Evolutionary conservation across 208 protist genomes (phyloP).

Genomic region (Leishmania tarentolae): DNA sequence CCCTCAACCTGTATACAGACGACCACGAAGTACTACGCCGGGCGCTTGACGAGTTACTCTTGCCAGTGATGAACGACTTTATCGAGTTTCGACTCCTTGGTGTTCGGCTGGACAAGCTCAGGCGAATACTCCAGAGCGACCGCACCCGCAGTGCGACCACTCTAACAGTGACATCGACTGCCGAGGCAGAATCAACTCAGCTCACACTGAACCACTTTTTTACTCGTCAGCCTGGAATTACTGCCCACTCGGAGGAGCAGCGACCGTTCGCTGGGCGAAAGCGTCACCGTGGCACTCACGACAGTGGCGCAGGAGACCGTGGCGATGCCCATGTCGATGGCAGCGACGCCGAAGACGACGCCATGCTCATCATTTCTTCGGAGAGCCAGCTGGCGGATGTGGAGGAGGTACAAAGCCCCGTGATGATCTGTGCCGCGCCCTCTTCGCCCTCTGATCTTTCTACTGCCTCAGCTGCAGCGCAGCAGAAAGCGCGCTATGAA

Average conservation of each 20-base stretch:
- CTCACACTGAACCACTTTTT: constrained; percentile 31
- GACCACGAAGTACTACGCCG: constrained; percentile 47
- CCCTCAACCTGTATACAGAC: constrained; percentile 44
- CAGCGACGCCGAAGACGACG: constrained; percentile 6
- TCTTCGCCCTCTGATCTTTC: neutral
- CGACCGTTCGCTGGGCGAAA: neutral
- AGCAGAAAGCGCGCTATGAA: neutral
- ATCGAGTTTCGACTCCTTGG: constrained; percentile 72
- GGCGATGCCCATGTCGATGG: constrained; percentile 1
- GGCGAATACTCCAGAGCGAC: constrained; percentile 28
- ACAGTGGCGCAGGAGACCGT: neutral
- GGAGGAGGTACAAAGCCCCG: neutral
- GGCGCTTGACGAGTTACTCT: constrained; percentile 62
- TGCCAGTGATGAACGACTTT: constrained; percentile 52
- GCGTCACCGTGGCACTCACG: neutral
- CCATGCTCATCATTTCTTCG: constrained; percentile 21
- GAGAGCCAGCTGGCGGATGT: constrained; percentile 6
- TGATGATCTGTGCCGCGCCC: neutral
- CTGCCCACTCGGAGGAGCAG: neutral
- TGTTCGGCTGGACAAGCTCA: constrained; percentile 64
- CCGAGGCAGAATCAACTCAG: constrained; percentile 8
- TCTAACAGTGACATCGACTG: neutral
- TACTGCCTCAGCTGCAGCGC: neutral
- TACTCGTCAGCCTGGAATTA: neutral
- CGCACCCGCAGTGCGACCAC: constrained; percentile 3